Percentiles rank a stretch among this genome's conserved stretches.
These are phyloP conservation scores for Pneumocystis jirovecii DNA, from an alignment of 1,139 yeast genomes.

Conservation along the genomic window DNA sequence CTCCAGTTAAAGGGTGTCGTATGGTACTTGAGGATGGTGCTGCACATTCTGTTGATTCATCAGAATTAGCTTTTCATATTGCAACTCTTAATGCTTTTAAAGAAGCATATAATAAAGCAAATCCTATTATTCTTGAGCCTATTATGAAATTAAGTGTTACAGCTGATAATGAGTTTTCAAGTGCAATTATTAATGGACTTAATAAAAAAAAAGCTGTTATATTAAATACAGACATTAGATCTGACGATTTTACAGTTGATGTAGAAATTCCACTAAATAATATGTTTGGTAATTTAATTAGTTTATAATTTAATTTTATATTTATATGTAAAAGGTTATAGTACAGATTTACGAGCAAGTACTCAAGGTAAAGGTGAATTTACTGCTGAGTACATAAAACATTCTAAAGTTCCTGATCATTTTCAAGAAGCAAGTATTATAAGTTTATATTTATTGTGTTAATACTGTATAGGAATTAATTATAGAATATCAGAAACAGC, in stretches of 20 bases:
- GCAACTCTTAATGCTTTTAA: slow-evolving; percentile 88
- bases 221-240: slow-evolving; percentile 82
- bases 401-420: slow-evolving; percentile 81
- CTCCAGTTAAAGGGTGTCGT: slow-evolving; percentile 76
- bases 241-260: slow-evolving; percentile 82
- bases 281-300: background rate
- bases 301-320: background rate
- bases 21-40: slow-evolving; percentile 96
- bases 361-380: slow-evolving; percentile 99
- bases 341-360: slow-evolving; percentile 85
- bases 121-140: slow-evolving; percentile 87
- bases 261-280: slow-evolving; percentile 74
- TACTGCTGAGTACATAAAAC: slow-evolving; percentile 82
- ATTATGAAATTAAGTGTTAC: slow-evolving; percentile 86
- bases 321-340: slow-evolving; percentile 72
- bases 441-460: background rate
- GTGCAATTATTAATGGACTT: slow-evolving; percentile 74
- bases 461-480: background rate
- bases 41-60: slow-evolving; percentile 92
- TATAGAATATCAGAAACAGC: background rate
- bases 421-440: slow-evolving; percentile 43
- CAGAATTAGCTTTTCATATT: slow-evolving; percentile 84
- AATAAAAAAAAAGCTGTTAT: slow-evolving; percentile 89
- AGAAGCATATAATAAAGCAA: slow-evolving; percentile 71
- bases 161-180: slow-evolving; percentile 95